Evolutionary conservation across 441 rosid species (phyloP), one percentile per base, ranked within the genome.

Genomic region (Populus hybrid): DNA sequence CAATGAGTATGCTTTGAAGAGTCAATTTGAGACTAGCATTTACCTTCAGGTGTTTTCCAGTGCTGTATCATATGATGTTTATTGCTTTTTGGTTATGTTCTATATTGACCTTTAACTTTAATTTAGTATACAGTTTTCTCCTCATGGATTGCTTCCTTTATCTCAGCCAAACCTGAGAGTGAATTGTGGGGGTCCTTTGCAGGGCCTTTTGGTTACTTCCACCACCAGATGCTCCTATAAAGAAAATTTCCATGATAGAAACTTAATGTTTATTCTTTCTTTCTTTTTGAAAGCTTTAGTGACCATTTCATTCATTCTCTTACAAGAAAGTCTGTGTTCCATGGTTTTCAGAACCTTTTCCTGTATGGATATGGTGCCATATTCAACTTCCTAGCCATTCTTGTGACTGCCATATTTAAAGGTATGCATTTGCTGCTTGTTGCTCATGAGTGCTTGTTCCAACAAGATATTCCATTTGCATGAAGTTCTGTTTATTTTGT

Each of bases 361-460:
- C 85, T 95, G 71, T 96, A 96, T 40, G 98, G 99, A 26, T 94
- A 96, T 84, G 99, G 99, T 81, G 99, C 98, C 26, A 91, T 96
- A 83, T 96, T 93, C 96, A 96, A 96, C 90, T 93, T 94, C 77
- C 89, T 96, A 69, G 98, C 87, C 76, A 91, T 95, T 77, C 75
- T 94, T 74, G 97, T 71, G 74, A 91, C 84, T 53, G 89, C 87
- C 79, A 78, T 94, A 76, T 29, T 92, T 76, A 91, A 95, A 91
- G 99, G 99, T 93, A 89, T 69, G 81, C 50, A 18, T 28, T 3
- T n/a, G 29, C 9, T 75, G 45, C 21, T 1, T 53, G 61, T 53
- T 53, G 61, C n/a, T 53, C 61, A 6, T 6, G 61, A 53, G 61
- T 75, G 64, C 31, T 29, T 42, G 35, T 40, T 74, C 29, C 40